Evolutionary conservation across 345 rosid genomes (phyloP).

Genomic region (Arabis hirsuta): DNA sequence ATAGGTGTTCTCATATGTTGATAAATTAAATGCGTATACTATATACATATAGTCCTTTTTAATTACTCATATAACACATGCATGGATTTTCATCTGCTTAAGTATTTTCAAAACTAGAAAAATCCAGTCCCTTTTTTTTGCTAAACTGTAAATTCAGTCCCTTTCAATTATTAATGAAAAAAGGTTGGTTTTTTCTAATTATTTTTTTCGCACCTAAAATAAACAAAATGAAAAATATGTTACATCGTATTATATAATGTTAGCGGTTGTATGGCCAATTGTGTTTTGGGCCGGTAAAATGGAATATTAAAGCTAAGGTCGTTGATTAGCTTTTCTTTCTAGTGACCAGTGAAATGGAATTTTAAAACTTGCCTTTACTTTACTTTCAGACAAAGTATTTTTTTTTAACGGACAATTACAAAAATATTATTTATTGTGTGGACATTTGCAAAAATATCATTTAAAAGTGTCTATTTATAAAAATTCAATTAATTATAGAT

Average conservation of each 20-base stretch:
- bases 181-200: too few relatives aligned
- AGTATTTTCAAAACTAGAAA: not conserved
- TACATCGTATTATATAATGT: not conserved
- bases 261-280: constrained; percentile 13
- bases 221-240: not conserved
- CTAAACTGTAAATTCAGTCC: not conserved
- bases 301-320: constrained; percentile 28
- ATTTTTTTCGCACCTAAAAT: too few relatives aligned
- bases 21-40: too few relatives aligned
- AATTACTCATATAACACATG: too few relatives aligned
- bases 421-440: too few relatives aligned
- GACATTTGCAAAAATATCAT: too few relatives aligned
- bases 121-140: not conserved
- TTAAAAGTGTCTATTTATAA: too few relatives aligned
- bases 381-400: not conserved
- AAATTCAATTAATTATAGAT: too few relatives aligned
- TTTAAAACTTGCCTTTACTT: not conserved
- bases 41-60: too few relatives aligned
- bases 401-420: too few relatives aligned
- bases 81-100: too few relatives aligned
- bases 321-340: constrained; percentile 26
- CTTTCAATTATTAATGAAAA: not conserved
- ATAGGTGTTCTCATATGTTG: too few relatives aligned
- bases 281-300: constrained; percentile 26
- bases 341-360: constrained; percentile 25